Base-by-base conservation (phyloP, 2,329 filamentous ascomycete genomes). In the Fusarium udum region DNA sequence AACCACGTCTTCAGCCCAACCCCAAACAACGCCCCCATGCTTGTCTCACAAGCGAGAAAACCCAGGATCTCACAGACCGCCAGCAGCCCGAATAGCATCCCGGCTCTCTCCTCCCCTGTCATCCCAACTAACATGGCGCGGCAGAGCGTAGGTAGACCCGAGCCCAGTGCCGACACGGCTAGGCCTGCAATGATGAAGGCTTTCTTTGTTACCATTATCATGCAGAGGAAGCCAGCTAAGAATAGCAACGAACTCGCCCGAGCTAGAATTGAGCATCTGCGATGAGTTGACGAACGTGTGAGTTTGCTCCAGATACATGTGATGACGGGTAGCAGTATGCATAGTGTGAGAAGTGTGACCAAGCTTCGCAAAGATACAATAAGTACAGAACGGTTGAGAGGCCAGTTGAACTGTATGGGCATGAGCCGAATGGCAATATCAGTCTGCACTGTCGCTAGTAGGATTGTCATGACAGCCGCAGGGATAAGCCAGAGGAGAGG, bases 351-450 rank as follows among this genome's bases (percentile, higher is more conserved):
- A 32, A 79, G 64, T 12, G 73, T 78, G 42, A 67, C 57, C 8
- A 74, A 57, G 39, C 71, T 78, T 56, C 64, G 70, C 36, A 78
- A 51, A 24, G 77, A 75, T 18, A 78, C 43, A 45, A 79, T 68
- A 7, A 78, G 63, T n/a, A 69, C 53, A 10, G 77, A 78, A 14
- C 53, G 63, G 9, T 65, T 36, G 9, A 78, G 69, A 14, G 64
- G 48, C 78, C 75, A 76, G 36, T 65, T 40, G 67, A 79, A 79
- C n/a, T 73, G 73, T 34, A 78, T 55, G 12, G 75, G 75, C 77
- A 79, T 76, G 22, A 79, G 36, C 11, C 75, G 76, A 26, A 76
- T 46, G 20, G 77, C 39, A n/a, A 75, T 69, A 16, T 75, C 75
- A 4, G 73, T 72, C 24, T 79, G 77, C 5, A 69, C 58, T 7